Percentiles rank a stretch among this genome's conserved stretches.
Conservation (phyloP, 192 early-diverging fungal genomes). For the Dissophora ornata region DNA sequence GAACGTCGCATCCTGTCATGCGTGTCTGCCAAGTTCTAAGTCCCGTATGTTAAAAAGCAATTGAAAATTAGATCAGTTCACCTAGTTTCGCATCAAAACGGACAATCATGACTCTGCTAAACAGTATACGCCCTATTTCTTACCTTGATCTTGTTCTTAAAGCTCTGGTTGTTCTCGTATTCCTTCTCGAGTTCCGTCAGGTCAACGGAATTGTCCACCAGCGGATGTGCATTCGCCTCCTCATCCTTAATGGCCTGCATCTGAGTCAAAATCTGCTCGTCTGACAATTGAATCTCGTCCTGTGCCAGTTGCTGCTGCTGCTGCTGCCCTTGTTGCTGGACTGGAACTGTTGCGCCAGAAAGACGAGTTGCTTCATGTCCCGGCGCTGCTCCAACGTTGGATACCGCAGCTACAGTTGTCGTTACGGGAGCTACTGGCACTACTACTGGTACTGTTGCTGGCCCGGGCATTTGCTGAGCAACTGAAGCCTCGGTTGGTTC, state of each 20-base stretch:
- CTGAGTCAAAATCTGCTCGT: conserved; percentile 53
- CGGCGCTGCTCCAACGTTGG: too few relatives aligned
- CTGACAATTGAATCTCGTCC: conserved; percentile 27
- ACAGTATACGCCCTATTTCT: not conserved
- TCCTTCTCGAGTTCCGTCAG: conserved; percentile 61
- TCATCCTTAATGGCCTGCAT: conserved; percentile 67
- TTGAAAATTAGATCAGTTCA: not conserved
- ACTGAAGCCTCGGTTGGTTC: too few relatives aligned
- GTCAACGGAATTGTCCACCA: conserved; percentile 62
- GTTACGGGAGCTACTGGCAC: too few relatives aligned
- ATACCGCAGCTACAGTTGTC: too few relatives aligned
- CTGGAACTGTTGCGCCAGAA: conserved; percentile 1
- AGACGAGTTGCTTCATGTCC: too few relatives aligned
- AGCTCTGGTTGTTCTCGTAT: conserved; percentile 62
- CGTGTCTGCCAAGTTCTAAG: conserved; percentile 59
- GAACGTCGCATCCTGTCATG: conserved; percentile 64
- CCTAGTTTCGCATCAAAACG: too few relatives aligned
- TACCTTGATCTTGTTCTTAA: conserved; percentile 65
- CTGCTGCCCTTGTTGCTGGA: not conserved
- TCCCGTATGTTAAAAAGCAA: too few relatives aligned
- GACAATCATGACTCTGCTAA: too few relatives aligned
- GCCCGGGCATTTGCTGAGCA: too few relatives aligned
- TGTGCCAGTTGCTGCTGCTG: not conserved
- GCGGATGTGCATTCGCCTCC: conserved; percentile 66
- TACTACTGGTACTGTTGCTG: too few relatives aligned